These are phyloP conservation scores for Fusarium goolgardi DNA, from an alignment of 2,329 filamentous ascomycete species.

Conservation along the genomic window DNA sequence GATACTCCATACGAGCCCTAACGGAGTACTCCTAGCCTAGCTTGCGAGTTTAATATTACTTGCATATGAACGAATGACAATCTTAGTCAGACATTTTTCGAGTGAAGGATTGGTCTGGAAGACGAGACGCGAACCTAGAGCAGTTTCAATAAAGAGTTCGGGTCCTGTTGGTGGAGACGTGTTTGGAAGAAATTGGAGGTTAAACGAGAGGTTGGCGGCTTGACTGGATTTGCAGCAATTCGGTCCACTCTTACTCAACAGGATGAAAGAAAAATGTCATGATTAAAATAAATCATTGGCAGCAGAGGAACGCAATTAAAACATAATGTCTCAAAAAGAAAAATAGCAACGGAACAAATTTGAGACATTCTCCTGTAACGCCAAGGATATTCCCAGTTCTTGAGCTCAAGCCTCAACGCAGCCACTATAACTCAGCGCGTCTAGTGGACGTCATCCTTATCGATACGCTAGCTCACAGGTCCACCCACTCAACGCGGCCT, in stretches of 20 bases:
- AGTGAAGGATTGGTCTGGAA: conserved; percentile 32
- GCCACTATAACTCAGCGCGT: conserved; percentile 37
- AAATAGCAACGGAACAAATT: not conserved
- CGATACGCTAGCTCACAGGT: conserved; percentile 18
- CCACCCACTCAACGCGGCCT: conserved; percentile 36
- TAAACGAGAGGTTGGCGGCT: conserved; percentile 30
- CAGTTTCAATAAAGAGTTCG: not conserved
- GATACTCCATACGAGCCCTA: conserved; percentile 3
- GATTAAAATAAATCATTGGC: not conserved
- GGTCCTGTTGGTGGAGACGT: conserved; percentile 37
- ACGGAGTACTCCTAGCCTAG: not conserved
- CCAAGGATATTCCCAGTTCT: conserved; percentile 29
- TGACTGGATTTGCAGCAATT: not conserved
- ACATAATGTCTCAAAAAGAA: not conserved
- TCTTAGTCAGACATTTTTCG: conserved; percentile 16
- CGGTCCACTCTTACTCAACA: not conserved
- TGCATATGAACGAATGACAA: conserved; percentile 15
- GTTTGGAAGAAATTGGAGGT: conserved; percentile 28
- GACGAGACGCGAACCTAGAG: conserved; percentile 28
- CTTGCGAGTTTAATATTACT: conserved; percentile 1
- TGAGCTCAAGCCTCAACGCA: conserved; percentile 16
- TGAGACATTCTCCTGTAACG: conserved; percentile 18
- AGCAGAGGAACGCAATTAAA: not conserved
- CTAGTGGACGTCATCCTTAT: conserved; percentile 34
- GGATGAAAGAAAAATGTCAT: not conserved